Evolutionary conservation across 768 basidiomycete genomes (phyloP), one percentile per base, ranked within the genome.

Genomic region (Fomitopsis serialis): DNA sequence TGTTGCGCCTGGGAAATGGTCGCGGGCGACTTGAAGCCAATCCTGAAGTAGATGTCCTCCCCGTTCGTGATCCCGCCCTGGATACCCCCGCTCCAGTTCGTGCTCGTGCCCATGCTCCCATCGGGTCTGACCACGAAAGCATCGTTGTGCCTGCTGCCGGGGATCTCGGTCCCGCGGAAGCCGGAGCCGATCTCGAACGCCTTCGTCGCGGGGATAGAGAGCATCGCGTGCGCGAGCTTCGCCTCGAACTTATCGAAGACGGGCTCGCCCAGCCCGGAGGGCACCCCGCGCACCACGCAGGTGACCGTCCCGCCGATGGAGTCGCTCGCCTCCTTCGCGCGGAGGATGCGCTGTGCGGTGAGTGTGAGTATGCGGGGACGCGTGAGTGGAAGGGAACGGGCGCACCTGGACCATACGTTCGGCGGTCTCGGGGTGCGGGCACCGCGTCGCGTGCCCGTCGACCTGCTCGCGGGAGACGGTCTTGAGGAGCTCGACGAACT

Each of bases 171-270:
- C 7, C 97, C 97, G 59, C 82, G 79, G 79, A 99, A 97, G 23
- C 97, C 97, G 27, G 92, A 96, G 37, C 97, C 97, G 58, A 98
- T 85, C 72, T 99, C 97, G 69, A 99, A 98, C 6, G 85, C 93
- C 66, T 99, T 99, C 51, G 97, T 98, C 17, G 97, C 96, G 24
- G 97, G 97, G 65, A 99, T 97, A 51, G 94, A 97, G 49, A 99
- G 81, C 96, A 99, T 98, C 8, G 97, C 97, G 67, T 98, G 97
- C 12, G 82, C 96, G 55, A 99, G 85, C 57, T 81, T 81, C 19
- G 97, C 97, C 71, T 97, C 96, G 68, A 98, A 87, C 72, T 98
- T 98, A 80, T 99, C 95, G 70, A 99, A 98, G 48, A 92, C 89
- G 50, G 97, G 97, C 70, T 98, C 97, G 47, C 97, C 97, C 25